A percentile compares a stretch with the other conserved stretches of the same genome.
phyloP scores from a whole-genome alignment of 129 eudicot genomes.

The Glebionis coronaria region DNA sequence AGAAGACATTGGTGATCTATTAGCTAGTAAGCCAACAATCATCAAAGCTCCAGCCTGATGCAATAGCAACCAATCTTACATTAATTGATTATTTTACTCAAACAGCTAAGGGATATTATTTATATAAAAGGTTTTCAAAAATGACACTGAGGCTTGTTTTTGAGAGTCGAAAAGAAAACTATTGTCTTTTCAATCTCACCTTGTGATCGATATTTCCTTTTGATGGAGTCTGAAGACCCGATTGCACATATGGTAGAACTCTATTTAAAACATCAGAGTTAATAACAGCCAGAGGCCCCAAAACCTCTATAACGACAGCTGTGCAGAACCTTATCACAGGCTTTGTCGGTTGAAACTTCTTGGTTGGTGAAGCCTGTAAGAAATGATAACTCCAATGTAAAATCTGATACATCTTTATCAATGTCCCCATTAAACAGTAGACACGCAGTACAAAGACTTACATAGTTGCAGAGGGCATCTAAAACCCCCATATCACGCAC shows the following conservation, averaged over 20 bases:
- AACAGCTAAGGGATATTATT: background rate
- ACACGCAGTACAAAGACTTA: conserved; percentile 28
- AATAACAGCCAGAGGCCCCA: conserved; percentile 51
- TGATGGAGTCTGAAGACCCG: conserved; percentile 55
- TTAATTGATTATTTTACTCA: background rate
- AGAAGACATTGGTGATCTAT: conserved; percentile 59
- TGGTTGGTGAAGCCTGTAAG: conserved; percentile 55
- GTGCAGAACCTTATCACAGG: conserved; percentile 77
- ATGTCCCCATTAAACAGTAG: background rate
- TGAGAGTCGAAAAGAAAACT: background rate
- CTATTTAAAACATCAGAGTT: conserved; percentile 63
- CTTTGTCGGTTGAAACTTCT: conserved; percentile 63
- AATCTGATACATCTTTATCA: background rate
- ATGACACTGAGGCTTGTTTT: too few relatives aligned
- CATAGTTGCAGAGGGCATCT: conserved; percentile 73
- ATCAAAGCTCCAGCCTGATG: conserved; percentile 81
- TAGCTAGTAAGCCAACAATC: conserved; percentile 70
- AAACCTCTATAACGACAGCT: conserved; percentile 77
- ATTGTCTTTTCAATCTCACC: conserved; percentile 34
- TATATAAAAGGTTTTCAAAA: background rate
- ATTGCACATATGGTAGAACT: conserved; percentile 67
- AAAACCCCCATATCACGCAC: conserved; percentile 72
- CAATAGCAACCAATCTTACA: conserved; percentile 10
- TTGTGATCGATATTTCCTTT: conserved; percentile 61
- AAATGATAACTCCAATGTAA: conserved; percentile 7